Evolutionary conservation across 2,329 filamentous ascomycete species (phyloP).

Genomic region (Lasiodiplodia citricola): DNA sequence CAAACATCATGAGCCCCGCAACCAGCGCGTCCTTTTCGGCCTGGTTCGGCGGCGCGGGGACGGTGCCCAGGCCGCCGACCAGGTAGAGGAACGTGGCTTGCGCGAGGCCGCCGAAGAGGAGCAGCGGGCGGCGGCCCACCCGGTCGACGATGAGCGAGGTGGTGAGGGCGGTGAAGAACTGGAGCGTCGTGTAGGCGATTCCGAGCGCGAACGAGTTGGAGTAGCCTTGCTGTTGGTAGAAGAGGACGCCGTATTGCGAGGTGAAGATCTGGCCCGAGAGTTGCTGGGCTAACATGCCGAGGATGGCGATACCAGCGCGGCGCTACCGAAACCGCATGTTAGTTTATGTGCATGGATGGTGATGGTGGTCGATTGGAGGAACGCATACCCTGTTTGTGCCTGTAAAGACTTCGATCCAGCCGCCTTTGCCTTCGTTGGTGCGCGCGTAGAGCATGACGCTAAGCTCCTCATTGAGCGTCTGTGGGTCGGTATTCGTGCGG

Average conservation of each 20-base stretch:
- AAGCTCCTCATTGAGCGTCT: conserved; percentile 10
- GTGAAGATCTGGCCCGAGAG: conserved; percentile 24
- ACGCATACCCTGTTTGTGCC: conserved; percentile 8
- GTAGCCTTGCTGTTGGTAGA: conserved; percentile 25
- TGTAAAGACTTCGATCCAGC: conserved; percentile 11
- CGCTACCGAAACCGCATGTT: neutral
- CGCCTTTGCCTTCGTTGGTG: conserved; percentile 19
- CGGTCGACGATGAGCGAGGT: conserved; percentile 39
- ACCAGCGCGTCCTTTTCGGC: conserved; percentile 62
- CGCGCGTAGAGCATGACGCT: conserved; percentile 17
- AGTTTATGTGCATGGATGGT: neutral
- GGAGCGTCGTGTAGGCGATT: conserved; percentile 20
- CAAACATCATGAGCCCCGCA: conserved; percentile 65
- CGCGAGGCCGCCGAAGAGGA: conserved; percentile 48
- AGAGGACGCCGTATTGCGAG: conserved; percentile 24
- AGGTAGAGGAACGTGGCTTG: conserved; percentile 58
- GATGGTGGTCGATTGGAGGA: neutral
- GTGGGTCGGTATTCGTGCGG: conserved; percentile 7
- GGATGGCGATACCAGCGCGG: conserved; percentile 16
- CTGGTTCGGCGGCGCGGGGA: conserved; percentile 55
- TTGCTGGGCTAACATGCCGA: conserved; percentile 20
- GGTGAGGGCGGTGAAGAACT: conserved; percentile 11
- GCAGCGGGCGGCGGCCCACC: conserved; percentile 47
- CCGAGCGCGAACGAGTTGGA: conserved; percentile 17
- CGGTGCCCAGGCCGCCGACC: conserved; percentile 57